Evolutionary conservation across 345 rosid species (phyloP).

Genomic region (Punica granatum): DNA sequence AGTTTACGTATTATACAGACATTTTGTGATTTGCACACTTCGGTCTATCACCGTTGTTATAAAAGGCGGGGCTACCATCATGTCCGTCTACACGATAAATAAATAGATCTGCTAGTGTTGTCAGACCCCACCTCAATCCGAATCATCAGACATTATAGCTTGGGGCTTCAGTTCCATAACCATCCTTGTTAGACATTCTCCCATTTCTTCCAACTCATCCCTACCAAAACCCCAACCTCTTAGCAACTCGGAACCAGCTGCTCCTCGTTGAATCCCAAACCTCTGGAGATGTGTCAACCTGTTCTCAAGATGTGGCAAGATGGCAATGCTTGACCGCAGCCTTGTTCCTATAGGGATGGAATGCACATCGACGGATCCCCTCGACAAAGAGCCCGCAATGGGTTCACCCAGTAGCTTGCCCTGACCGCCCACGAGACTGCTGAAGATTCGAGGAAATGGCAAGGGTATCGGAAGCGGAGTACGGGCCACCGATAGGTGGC

Average conservation of each 20-base stretch:
- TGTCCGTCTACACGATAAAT: no score
- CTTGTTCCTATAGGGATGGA: conserved; percentile 70
- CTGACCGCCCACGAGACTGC: conserved; percentile 48
- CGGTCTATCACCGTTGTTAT: no score
- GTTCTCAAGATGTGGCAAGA: conserved; percentile 61
- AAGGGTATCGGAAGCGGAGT: conserved; percentile 86
- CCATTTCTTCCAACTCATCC: conserved; percentile 72
- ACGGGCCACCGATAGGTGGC: conserved; percentile 61
- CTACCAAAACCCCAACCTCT: conserved; percentile 79
- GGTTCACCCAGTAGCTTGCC: conserved; percentile 72
- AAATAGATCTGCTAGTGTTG: background rate
- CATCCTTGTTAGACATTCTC: conserved; percentile 65
- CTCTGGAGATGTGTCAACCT: conserved; percentile 47
- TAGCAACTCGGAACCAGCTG: conserved; percentile 53
- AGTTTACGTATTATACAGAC: no score
- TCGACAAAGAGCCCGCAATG: conserved; percentile 25
- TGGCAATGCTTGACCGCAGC: conserved; percentile 55
- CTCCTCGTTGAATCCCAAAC: conserved; percentile 54
- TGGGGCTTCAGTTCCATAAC: conserved; percentile 38
- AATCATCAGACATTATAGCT: conserved; percentile 40
- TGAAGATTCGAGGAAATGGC: conserved; percentile 87
- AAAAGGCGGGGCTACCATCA: no score
- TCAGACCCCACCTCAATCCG: conserved; percentile 36
- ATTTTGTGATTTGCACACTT: no score
- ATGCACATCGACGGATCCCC: conserved; percentile 72